Base-by-base conservation (phyloP, 352 stramenopile species). In the Globisporangium splendens region DNA sequence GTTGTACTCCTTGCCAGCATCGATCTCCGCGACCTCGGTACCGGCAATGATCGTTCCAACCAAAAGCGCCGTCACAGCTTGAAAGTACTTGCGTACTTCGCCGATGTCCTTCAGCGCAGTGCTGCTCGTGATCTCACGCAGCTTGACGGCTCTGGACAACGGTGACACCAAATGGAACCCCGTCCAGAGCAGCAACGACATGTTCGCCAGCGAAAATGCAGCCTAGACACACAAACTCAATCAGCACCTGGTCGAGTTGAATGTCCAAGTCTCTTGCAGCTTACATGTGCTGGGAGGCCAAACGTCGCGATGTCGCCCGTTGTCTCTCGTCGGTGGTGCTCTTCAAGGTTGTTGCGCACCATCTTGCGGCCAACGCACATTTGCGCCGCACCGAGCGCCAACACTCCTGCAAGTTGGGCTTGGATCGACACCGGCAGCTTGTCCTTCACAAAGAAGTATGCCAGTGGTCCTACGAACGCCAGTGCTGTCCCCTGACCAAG, bases 1-100 rank as follows among this genome's bases (percentile, higher is more conserved):
- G 69, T 99, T 98, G 85, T 97, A 99, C n/a, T 94, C 94, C 15
- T 85, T 82, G n/a, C 97, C 97, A 0, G 93, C 96, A 70, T 98
- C 96, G 65, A 98, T 98, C 41, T 96, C 94, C 1, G 96, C 96
- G 2, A 99, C 96, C 0, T 83, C 47, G 1, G 77, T 77, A 0
- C 80, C 77, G 1, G 72, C 75, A 10, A 76, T 56, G 0, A 72
- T 66, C 1, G 80, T 80, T 7, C 64, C 61, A 2, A 73, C 56
- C 4, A 75, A 75, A 15, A 90, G 41, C 0, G 59, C 65, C 0
- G 81, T 88, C 43, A 70, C 48, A 5, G 54, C 66, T 53, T 85
- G 46, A 21, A 88, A 70, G 41, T 84, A 78, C 38, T 78, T 73
- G 28, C 77, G 76, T 31, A 91, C 24, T 41, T 75, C 61, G 0